A percentile compares a stretch with the other conserved stretches of the same genome.
Evolutionary conservation across 306 rosid genomes (phyloP).

Genomic region (Fragaria vesca): DNA sequence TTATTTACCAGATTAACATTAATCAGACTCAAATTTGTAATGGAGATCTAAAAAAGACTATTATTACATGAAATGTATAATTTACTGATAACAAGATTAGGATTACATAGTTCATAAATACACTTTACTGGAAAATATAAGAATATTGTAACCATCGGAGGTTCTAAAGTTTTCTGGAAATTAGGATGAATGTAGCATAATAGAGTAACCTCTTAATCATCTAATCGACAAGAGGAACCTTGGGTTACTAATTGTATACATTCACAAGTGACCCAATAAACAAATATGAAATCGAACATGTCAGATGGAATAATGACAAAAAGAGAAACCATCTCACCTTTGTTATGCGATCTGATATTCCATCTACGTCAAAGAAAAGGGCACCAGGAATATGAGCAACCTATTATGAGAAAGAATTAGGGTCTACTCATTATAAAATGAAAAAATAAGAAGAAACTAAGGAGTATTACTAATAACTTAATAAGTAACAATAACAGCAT

Average conservation of each 20-base stretch:
- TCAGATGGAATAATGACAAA: background rate
- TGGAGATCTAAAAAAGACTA: background rate
- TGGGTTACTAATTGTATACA: background rate
- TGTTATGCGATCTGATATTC: slow-evolving; percentile 72
- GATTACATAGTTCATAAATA: background rate
- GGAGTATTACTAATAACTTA: slow-evolving; percentile 16
- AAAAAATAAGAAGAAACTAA: background rate
- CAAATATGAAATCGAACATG: slow-evolving; percentile 2
- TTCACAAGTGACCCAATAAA: background rate
- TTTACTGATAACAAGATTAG: background rate
- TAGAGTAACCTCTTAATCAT: background rate
- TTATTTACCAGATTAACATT: background rate
- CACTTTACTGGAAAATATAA: background rate
- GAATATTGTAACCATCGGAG: background rate
- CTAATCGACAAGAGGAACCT: background rate
- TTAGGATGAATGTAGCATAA: background rate
- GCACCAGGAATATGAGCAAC: slow-evolving; percentile 99
- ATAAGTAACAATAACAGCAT: slow-evolving; percentile 11
- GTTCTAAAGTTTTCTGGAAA: background rate
- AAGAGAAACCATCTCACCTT: slow-evolving; percentile 49
- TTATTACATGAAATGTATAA: background rate
- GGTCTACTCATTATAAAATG: background rate
- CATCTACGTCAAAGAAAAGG: slow-evolving; percentile 95
- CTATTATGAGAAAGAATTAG: slow-evolving; percentile 38
- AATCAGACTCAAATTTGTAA: background rate